Evolutionary conservation across 192 early-diverging fungal species (phyloP), one percentile per base, ranked within the genome.

Genomic region (Lunasporangiospora selenospora): DNA sequence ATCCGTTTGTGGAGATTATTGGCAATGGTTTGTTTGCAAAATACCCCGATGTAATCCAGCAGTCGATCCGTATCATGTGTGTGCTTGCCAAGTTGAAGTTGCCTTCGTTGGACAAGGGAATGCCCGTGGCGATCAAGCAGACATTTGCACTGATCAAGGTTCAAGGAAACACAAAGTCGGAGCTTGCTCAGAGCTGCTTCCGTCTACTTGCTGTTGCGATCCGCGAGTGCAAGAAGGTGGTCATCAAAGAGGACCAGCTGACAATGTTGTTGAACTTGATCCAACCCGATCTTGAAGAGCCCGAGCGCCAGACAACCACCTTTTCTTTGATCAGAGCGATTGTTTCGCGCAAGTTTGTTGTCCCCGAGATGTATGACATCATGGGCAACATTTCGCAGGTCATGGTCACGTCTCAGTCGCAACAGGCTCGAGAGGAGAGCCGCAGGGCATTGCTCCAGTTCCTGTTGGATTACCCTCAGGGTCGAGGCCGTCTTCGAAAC

Each of bases 381-480:
- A 90, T 99, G 88, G 89, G 89, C 52, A 77, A 73, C n/a, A 80
- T 99, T 30, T 73, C 87, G 21, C 70, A 85, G 58, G 84, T 95
- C 57, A 91, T 98, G 88, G 85, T 99, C 33, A 94, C 95, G 0
- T 90, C 87, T 44, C 95, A 97, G 77, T 79, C 81, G 12, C 75
- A 62, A 4, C 84, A 91, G 45, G 83, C 92, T 24, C 89, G 95
- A 33, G 92, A 97, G 56, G 79, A 91, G 39, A 96, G 93, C 47
- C 90, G 96, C 8, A 79, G 86, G 33, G 85, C 88, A 4, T 88
- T 89, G 65, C 86, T 96, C 57, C 90, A 92, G 55, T 99, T 99
- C 81, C 78, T 99, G 54, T 80, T 98, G 67, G 91, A 97, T 59
- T 99, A 98, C 75, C 98, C 98, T 34, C 90, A 96, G 69, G 93